phyloP scores from a whole-genome alignment of 129 eudicot genomes.

The Pseudognaphalium luteoalbum region DNA sequence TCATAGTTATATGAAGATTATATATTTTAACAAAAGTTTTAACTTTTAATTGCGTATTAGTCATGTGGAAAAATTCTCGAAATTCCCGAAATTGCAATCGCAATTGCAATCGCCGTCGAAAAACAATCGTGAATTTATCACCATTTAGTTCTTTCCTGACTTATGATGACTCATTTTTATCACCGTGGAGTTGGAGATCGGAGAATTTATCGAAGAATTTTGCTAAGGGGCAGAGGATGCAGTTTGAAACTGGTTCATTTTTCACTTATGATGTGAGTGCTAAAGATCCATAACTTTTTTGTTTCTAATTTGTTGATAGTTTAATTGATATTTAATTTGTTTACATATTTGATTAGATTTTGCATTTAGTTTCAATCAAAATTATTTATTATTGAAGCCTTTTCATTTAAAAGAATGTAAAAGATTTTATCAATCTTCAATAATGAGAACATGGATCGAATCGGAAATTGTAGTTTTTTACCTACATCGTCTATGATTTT shows the following conservation, averaged over 20 bases:
- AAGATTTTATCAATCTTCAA: neutral
- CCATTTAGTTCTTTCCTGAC: neutral
- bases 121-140: neutral
- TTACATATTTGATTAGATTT: conserved; percentile 9
- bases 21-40: too few species aligned
- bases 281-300: neutral
- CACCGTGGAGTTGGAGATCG: neutral
- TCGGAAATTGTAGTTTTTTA: neutral
- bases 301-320: neutral
- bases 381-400: neutral
- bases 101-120: neutral
- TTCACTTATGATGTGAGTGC: conserved; percentile 20
- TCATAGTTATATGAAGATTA: too few species aligned
- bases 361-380: neutral
- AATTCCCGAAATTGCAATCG: neutral
- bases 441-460: neutral
- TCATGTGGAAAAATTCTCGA: too few species aligned
- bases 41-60: too few species aligned
- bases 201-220: neutral
- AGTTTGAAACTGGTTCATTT: conserved; percentile 3
- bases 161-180: conserved; percentile 15
- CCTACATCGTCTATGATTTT: too few species aligned
- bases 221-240: neutral
- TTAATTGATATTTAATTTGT: neutral
- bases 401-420: neutral